A percentile compares a stretch with the other conserved stretches of the same genome.
phyloP scores from a whole-genome alignment of 495 filamentous ascomycete species.

The Immersiella caudata region DNA sequence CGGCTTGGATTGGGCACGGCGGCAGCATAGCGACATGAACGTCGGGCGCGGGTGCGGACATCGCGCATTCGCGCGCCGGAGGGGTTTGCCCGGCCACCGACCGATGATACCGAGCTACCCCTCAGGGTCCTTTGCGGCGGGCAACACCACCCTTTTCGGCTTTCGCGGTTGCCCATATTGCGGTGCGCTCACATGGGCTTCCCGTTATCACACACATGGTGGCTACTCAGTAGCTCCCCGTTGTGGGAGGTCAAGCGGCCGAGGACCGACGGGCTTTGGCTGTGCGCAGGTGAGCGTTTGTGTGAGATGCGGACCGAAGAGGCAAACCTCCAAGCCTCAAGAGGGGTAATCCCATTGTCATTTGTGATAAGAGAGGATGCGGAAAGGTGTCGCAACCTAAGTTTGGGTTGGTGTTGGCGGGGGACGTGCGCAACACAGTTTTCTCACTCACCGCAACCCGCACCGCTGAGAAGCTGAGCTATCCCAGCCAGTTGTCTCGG shows the following conservation, averaged over 20 bases:
- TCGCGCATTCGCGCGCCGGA: not conserved
- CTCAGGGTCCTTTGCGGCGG: not conserved
- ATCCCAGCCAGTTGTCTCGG: not conserved
- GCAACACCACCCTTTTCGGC: not conserved
- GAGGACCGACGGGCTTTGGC: not conserved
- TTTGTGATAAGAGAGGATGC: constrained; percentile 9
- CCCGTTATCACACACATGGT: not conserved
- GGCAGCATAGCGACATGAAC: constrained; percentile 2
- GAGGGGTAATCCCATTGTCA: not conserved
- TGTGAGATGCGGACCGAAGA: not conserved
- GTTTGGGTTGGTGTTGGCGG: not conserved
- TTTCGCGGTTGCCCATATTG: not conserved
- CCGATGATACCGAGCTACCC: not conserved
- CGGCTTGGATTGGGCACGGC: not conserved
- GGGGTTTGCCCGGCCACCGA: not conserved
- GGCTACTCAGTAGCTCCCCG: not conserved
- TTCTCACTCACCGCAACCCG: not conserved
- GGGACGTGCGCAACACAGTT: constrained; percentile 5
- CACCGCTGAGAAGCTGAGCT: not conserved
- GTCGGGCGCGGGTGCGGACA: not conserved
- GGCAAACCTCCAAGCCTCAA: not conserved
- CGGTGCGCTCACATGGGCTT: not conserved
- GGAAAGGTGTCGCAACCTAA: not conserved
- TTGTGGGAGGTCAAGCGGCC: constrained; percentile 4
- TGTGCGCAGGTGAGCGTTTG: not conserved